Percentiles rank a stretch among this genome's conserved stretches.
Conservation (phyloP, 169 alveolate genomes). For the Plasmodium berghei region DNA sequence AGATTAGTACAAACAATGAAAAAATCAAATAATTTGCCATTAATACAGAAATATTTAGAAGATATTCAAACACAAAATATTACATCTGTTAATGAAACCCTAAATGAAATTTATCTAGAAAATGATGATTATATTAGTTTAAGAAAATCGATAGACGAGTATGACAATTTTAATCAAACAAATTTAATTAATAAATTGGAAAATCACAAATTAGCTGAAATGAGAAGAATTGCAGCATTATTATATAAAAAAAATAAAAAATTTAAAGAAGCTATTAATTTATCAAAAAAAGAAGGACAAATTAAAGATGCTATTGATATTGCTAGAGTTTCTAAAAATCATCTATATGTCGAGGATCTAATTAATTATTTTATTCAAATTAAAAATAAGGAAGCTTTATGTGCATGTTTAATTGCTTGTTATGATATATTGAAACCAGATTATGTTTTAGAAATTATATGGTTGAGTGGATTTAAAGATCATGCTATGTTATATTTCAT, state of each 20-base stretch:
- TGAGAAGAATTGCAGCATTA: constrained; percentile 97
- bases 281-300: constrained; percentile 89
- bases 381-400: constrained; percentile 94
- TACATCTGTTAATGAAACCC: constrained; percentile 97
- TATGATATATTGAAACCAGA: constrained; percentile 97
- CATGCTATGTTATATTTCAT: constrained; percentile 97
- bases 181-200: constrained; percentile 93
- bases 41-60: constrained; percentile 86
- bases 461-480: constrained; percentile 97
- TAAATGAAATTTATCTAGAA: constrained; percentile 97
- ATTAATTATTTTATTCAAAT: constrained; percentile 91
- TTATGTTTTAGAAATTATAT: constrained; percentile 98
- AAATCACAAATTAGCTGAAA: constrained; percentile 96
- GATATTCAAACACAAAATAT: constrained; percentile 90
- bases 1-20: constrained; percentile 93
- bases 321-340: constrained; percentile 83
- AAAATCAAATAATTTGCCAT: constrained; percentile 88
- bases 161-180: constrained; percentile 96
- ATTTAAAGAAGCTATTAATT: constrained; percentile 92
- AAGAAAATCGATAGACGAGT: constrained; percentile 93
- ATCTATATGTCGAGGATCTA: constrained; percentile 92
- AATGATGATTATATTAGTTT: constrained; percentile 96
- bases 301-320: constrained; percentile 81
- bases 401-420: constrained; percentile 98
- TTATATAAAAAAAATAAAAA: constrained; percentile 93